These are phyloP conservation scores for Dactylis glomerata DNA, from an alignment of 176 grass and related monocot species.

Conservation along the genomic window DNA sequence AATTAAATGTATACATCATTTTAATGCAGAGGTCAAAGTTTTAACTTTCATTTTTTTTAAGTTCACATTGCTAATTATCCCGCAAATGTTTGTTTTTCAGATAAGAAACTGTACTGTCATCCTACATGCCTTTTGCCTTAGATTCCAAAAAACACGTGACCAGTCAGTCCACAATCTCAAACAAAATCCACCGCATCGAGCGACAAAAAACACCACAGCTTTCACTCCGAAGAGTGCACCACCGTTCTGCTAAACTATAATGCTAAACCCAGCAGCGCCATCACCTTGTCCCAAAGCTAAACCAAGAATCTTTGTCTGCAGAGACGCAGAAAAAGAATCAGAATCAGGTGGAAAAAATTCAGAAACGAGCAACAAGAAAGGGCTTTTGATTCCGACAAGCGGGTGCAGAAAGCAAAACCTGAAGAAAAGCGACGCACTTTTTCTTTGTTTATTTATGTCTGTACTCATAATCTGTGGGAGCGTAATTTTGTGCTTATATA, in stretches of 20 bases:
- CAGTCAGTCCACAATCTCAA: not conserved
- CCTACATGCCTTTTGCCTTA: not conserved
- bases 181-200: not conserved
- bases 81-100: too few relatives aligned
- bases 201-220: not conserved
- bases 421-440: slow-evolving; percentile 20
- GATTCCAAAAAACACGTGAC: not conserved
- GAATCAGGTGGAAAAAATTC: not conserved
- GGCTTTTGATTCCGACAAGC: slow-evolving; percentile 34
- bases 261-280: not conserved
- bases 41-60: too few relatives aligned
- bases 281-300: not conserved
- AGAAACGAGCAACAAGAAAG: not conserved
- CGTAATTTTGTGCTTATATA: not conserved
- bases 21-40: too few relatives aligned
- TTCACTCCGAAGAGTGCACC: not conserved
- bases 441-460: slow-evolving; percentile 14
- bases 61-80: too few relatives aligned
- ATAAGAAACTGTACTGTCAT: not conserved
- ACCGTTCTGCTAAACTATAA: not conserved
- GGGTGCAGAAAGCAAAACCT: slow-evolving; percentile 34
- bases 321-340: not conserved
- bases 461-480: too few relatives aligned
- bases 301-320: not conserved
- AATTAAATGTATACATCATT: too few relatives aligned